A percentile compares a stretch with the other conserved stretches of the same genome.
Evolutionary conservation across 1,139 yeast species (phyloP).

Genomic region (Nematodospora anomalae): DNA sequence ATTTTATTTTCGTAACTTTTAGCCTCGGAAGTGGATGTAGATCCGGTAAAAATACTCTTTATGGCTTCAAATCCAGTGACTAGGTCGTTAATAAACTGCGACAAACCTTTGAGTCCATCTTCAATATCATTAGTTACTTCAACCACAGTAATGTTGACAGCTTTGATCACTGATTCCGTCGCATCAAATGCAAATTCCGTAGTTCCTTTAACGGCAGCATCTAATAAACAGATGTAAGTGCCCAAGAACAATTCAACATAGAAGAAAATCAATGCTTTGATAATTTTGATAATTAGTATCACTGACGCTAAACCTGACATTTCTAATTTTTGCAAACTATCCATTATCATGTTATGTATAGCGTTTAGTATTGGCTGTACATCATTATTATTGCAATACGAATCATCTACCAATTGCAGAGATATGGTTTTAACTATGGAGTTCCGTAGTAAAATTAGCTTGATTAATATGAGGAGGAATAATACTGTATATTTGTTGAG

Average conservation of each 20-base stretch:
- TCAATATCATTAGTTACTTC: constrained; percentile 59
- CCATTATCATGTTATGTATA: constrained; percentile 12
- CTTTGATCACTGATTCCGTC: constrained; percentile 57
- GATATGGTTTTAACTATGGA: constrained; percentile 35
- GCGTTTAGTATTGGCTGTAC: constrained; percentile 14
- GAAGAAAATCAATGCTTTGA: constrained; percentile 63
- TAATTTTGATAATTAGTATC: constrained; percentile 28
- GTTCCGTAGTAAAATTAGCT: constrained; percentile 47
- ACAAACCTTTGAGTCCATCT: constrained; percentile 56
- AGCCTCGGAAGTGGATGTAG: constrained; percentile 15
- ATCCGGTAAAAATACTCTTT: constrained; percentile 54
- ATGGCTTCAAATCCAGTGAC: constrained; percentile 44
- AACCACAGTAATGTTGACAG: constrained; percentile 61
- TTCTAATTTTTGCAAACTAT: constrained; percentile 12
- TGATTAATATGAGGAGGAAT: constrained; percentile 45
- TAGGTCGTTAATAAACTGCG: constrained; percentile 50
- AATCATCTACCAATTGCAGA: constrained; percentile 34
- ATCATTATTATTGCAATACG: constrained; percentile 20
- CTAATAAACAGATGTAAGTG: constrained; percentile 78
- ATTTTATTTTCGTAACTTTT: constrained; percentile 42
- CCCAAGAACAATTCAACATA: constrained; percentile 74
- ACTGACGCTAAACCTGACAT: constrained; percentile 11
- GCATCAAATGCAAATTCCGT: constrained; percentile 74
- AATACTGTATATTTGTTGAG: constrained; percentile 55
- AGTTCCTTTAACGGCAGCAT: constrained; percentile 71